Evolutionary conservation across 2,329 filamentous ascomycete genomes (phyloP).

Genomic region (Dactylellina drechsleri): DNA sequence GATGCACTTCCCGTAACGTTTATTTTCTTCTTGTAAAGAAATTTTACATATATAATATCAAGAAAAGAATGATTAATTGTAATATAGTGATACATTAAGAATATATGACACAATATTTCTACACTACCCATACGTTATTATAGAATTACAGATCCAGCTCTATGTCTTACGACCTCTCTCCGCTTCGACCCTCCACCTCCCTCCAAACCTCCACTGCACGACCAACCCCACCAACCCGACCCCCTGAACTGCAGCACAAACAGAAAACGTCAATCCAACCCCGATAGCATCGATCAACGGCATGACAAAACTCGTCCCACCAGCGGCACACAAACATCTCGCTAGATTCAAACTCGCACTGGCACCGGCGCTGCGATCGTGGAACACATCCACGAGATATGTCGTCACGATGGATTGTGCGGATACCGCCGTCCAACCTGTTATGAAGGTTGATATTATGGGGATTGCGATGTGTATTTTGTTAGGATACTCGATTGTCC

Average conservation of each 20-base stretch:
- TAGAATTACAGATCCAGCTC: too few relatives aligned
- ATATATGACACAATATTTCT: too few relatives aligned
- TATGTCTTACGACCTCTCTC: too few relatives aligned
- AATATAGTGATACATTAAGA: too few relatives aligned
- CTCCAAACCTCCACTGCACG: slow-evolving; percentile 64
- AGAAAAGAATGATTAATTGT: too few relatives aligned
- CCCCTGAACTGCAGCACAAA: slow-evolving; percentile 64
- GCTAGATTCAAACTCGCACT: slow-evolving; percentile 68
- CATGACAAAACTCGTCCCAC: slow-evolving; percentile 66
- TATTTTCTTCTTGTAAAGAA: too few relatives aligned
- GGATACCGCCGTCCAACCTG: slow-evolving; percentile 67
- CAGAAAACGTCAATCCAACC: slow-evolving; percentile 65
- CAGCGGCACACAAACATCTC: slow-evolving; percentile 67
- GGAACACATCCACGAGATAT: slow-evolving; percentile 68
- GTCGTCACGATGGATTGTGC: slow-evolving; percentile 66
- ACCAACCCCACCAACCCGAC: slow-evolving; percentile 64
- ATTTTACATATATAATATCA: too few relatives aligned
- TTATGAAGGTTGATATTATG: slow-evolving; percentile 66
- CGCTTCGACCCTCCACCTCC: slow-evolving; percentile 60
- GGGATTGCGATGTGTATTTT: slow-evolving; percentile 66
- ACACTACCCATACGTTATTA: too few relatives aligned
- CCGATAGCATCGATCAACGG: slow-evolving; percentile 66
- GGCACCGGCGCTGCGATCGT: slow-evolving; percentile 65
- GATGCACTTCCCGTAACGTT: slow-evolving; percentile 39
- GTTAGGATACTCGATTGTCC: slow-evolving; percentile 65